Percentiles rank a stretch among this genome's conserved stretches.
Conservation (phyloP, 2,329 filamentous ascomycete species). For the Colletotrichum noveboracense region DNA sequence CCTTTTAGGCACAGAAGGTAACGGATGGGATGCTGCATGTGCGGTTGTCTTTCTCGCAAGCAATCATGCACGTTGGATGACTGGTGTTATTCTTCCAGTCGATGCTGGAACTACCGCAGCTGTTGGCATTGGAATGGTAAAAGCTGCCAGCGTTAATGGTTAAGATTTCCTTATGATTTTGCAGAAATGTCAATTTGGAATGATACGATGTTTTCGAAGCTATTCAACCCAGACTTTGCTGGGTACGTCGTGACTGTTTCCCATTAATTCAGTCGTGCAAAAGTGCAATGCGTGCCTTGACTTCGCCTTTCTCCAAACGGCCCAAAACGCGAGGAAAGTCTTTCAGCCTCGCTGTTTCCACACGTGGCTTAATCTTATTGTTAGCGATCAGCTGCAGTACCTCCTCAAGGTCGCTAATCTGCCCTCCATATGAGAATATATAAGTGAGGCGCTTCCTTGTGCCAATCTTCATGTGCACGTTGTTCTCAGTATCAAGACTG, state of each 20-base stretch:
- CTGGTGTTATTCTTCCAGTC: conserved; percentile 43
- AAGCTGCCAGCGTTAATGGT: conserved; percentile 30
- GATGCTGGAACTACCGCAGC: conserved; percentile 46
- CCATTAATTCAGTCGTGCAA: conserved; percentile 3
- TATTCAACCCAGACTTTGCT: background rate
- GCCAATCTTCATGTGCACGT: conserved; percentile 47
- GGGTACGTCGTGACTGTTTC: background rate
- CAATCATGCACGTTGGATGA: conserved; percentile 49
- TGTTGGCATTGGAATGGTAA: conserved; percentile 25
- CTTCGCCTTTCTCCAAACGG: conserved; percentile 37
- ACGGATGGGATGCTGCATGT: conserved; percentile 46
- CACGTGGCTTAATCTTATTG: conserved; percentile 36
- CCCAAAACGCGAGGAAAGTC: conserved; percentile 38
- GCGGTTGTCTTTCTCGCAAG: conserved; percentile 44
- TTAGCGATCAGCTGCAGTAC: conserved; percentile 38
- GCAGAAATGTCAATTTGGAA: background rate
- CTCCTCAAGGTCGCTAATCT: conserved; percentile 40
- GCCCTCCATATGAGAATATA: conserved; percentile 49
- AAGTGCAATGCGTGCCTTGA: conserved; percentile 30
- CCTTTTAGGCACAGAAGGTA: conserved; percentile 46
- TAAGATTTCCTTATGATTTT: background rate
- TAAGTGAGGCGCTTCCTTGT: conserved; percentile 45
- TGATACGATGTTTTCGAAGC: background rate
- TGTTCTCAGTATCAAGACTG: conserved; percentile 42
- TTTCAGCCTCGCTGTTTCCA: conserved; percentile 34